Conservation (phyloP, 108 stramenopile species). For the Stephanodiscus triporus region DNA sequence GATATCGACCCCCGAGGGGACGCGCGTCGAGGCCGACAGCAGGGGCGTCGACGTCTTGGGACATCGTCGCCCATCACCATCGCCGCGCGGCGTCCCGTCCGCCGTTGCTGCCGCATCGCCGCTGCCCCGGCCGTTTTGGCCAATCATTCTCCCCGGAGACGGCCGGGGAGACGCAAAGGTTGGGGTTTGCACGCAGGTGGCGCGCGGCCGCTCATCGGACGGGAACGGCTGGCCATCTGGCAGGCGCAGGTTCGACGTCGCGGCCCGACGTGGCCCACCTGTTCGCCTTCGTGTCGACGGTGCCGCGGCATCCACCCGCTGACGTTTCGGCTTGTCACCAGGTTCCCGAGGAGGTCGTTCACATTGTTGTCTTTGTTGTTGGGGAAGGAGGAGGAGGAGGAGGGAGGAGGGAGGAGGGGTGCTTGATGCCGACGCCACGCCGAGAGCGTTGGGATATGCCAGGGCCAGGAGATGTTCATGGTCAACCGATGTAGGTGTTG, state of each 20-base stretch:
- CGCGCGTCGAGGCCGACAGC: not conserved
- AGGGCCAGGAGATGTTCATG: too few relatives aligned
- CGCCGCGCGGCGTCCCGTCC: too few relatives aligned
- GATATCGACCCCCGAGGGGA: slow-evolving; percentile 69
- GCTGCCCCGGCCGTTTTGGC: too few relatives aligned
- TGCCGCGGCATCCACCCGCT: slow-evolving; percentile 29
- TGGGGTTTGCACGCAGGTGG: slow-evolving; percentile 78
- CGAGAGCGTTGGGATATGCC: too few relatives aligned
- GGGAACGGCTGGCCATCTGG: slow-evolving; percentile 35
- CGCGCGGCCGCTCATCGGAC: slow-evolving; percentile 41
- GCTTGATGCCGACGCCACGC: slow-evolving; percentile 18
- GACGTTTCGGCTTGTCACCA: too few relatives aligned
- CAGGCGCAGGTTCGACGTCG: slow-evolving; percentile 66
- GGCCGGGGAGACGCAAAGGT: slow-evolving; percentile 56
- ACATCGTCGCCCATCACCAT: not conserved
- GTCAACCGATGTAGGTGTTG: too few relatives aligned
- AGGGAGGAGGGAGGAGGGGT: too few relatives aligned
- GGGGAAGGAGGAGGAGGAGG: too few relatives aligned
- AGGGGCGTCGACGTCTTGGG: not conserved
- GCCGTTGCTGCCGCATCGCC: too few relatives aligned
- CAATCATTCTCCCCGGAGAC: slow-evolving; percentile 70
- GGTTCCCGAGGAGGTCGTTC: too few relatives aligned
- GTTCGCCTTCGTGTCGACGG: slow-evolving; percentile 42
- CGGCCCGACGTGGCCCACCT: too few relatives aligned
- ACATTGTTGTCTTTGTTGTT: too few relatives aligned